Base-by-base conservation (phyloP, 2,329 filamentous ascomycete genomes). In the Neonectria sp. region DNA sequence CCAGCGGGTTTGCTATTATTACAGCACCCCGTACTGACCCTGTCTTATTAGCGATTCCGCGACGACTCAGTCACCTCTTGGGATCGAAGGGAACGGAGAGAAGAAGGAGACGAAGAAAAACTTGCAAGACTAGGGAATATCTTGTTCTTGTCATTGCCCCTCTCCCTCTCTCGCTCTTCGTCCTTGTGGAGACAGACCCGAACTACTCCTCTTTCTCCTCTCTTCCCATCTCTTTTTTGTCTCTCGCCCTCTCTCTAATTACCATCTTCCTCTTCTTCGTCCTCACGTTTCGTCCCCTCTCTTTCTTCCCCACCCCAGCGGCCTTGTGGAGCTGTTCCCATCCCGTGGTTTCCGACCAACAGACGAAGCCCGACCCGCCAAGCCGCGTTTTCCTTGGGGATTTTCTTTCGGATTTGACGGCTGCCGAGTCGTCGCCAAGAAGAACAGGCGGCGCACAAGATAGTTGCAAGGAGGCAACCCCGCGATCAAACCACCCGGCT, bases 281-380 rank as follows among this genome's bases (percentile, higher is more conserved):
- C 49, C 35, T 29, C 31, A 31, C 29, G 12, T 27, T 33, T 27
- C 15, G 21, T 9, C 17, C 37, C 15, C 33, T 24, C 35, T 24
- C 21, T 24, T 46, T 29, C 53, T 56, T 60, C 56, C 45, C 63
- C 56, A 60, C 63, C 31, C 45, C 48, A 40, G 37, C 55, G 48
- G 58, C 48, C 58, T 24, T 27, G 58, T 60, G 58, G 58, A 60
- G 58, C 29, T 52, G 58, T 60, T 64, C 40, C 48, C 48, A 37
- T 33, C 62, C 62, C 49, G 62, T 40, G 43, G 43, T 45, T 55
- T 65, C 56, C 62, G 43, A 55, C 56, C 25, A 55, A 60, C 62
- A 65, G 60, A 65, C 49, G 56, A 65, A 56, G 43, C 31, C 40
- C 35, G 62, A 52, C 62, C 55, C 62, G 56, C 61, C 48, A 59